Evolutionary conservation across 75 land plant genomes (phyloP).

Genomic region (Sequoia sempervirens): DNA sequence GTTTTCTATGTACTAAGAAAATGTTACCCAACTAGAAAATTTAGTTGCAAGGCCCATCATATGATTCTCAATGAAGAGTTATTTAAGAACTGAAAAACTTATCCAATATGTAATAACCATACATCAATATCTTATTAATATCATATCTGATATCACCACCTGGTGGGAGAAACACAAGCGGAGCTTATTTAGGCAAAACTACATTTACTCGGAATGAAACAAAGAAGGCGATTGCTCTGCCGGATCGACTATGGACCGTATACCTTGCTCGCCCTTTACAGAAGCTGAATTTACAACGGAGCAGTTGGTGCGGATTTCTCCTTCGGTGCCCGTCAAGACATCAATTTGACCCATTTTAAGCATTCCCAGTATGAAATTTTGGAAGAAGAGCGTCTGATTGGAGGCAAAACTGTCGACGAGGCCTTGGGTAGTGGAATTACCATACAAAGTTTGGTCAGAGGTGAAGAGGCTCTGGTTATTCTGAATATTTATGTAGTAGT

Average conservation of each 20-base stretch:
- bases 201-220: neutral
- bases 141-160: neutral
- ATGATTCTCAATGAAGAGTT: too few relatives aligned
- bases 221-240: neutral
- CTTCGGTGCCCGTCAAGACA: slow-evolving; percentile 11
- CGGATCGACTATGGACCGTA: neutral
- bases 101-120: too few relatives aligned
- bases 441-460: slow-evolving; percentile 14
- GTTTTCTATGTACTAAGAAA: too few relatives aligned
- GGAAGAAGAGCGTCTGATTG: slow-evolving; percentile 13
- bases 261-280: neutral
- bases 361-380: slow-evolving; percentile 10
- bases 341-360: slow-evolving; percentile 20
- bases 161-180: neutral
- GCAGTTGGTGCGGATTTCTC: slow-evolving; percentile 20
- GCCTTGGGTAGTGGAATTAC: neutral
- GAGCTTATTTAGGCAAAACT: neutral
- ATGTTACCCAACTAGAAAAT: too few relatives aligned
- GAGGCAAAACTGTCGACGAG: slow-evolving; percentile 6
- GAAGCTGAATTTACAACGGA: neutral
- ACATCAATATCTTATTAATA: too few relatives aligned
- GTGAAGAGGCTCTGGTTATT: slow-evolving; percentile 7
- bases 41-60: too few relatives aligned
- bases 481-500: slow-evolving; percentile 15
- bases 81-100: too few relatives aligned